Conservation (phyloP, 805 yeast genomes). For the Wilhelminamyces savonicus region DNA sequence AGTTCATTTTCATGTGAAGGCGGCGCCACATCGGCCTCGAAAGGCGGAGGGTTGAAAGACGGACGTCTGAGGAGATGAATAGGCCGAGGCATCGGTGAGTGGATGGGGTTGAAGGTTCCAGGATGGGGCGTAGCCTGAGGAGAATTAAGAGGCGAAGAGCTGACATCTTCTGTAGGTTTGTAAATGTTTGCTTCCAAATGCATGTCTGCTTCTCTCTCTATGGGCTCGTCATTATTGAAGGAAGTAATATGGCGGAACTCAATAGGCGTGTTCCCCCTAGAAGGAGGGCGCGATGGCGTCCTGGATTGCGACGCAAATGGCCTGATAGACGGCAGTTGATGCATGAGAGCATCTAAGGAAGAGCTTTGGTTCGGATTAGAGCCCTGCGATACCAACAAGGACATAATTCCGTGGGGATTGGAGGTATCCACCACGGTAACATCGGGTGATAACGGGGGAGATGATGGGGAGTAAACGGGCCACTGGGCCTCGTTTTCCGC, state of each 20-base stretch:
- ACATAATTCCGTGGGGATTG: background rate
- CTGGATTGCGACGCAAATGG: too few relatives aligned
- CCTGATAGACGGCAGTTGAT: too few relatives aligned
- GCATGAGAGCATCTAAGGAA: too few relatives aligned
- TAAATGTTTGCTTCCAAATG: constrained; percentile 44
- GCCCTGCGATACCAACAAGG: background rate
- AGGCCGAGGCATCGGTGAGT: constrained; percentile 38
- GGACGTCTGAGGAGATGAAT: constrained; percentile 50
- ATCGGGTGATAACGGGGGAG: constrained; percentile 53
- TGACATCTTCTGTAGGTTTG: constrained; percentile 43
- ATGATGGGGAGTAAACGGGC: constrained; percentile 19
- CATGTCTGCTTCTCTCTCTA: constrained; percentile 31
- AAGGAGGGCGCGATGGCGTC: too few relatives aligned
- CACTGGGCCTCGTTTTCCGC: constrained; percentile 5
- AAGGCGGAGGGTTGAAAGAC: constrained; percentile 59
- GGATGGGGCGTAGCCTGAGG: constrained; percentile 60
- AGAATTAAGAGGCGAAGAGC: constrained; percentile 39
- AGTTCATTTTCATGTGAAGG: constrained; percentile 3
- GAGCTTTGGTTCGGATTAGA: background rate
- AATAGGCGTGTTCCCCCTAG: background rate
- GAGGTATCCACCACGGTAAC: constrained; percentile 40
- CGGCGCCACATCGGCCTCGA: constrained; percentile 26
- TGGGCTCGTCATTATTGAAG: constrained; percentile 24
- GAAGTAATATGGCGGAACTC: constrained; percentile 23
- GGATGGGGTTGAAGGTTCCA: constrained; percentile 31